A percentile compares a stretch with the other conserved stretches of the same genome.
phyloP scores from a whole-genome alignment of 2,329 filamentous ascomycete genomes.

The Achaetomium macrosporum region DNA sequence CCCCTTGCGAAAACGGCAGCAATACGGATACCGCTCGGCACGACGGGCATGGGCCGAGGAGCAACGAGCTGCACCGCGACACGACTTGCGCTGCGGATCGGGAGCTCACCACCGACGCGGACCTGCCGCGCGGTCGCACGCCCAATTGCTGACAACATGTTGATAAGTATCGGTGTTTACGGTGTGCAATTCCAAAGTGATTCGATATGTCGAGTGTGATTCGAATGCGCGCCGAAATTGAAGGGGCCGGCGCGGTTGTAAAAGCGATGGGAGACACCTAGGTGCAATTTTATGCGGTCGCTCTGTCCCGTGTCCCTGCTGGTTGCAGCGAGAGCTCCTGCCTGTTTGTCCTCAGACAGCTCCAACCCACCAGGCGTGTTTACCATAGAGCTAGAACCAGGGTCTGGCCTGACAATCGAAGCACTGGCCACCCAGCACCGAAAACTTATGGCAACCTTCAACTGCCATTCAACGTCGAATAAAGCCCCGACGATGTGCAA shows the following conservation, averaged over 20 bases:
- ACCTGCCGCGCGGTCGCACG: constrained; percentile 19
- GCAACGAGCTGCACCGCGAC: neutral
- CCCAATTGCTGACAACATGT: constrained; percentile 24
- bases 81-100: constrained; percentile 8
- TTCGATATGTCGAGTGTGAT: neutral
- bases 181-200: neutral
- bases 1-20: constrained; percentile 16
- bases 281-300: constrained; percentile 8
- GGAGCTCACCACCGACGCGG: constrained; percentile 15
- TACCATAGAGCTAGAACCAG: neutral
- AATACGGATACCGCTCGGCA: constrained; percentile 13
- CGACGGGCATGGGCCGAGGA: constrained; percentile 8
- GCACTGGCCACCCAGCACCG: neutral
- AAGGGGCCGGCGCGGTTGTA: neutral
- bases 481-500: too few relatives aligned
- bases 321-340: constrained; percentile 7
- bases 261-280: neutral
- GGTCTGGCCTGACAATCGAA: neutral
- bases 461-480: too few relatives aligned
- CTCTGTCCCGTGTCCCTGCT: too few relatives aligned
- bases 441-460: neutral
- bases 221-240: neutral
- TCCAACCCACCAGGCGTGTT: constrained; percentile 6
- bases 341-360: constrained; percentile 8
- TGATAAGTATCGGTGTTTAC: neutral